Conservation (phyloP, 768 basidiomycete genomes). For the Serendipita vermifera region DNA sequence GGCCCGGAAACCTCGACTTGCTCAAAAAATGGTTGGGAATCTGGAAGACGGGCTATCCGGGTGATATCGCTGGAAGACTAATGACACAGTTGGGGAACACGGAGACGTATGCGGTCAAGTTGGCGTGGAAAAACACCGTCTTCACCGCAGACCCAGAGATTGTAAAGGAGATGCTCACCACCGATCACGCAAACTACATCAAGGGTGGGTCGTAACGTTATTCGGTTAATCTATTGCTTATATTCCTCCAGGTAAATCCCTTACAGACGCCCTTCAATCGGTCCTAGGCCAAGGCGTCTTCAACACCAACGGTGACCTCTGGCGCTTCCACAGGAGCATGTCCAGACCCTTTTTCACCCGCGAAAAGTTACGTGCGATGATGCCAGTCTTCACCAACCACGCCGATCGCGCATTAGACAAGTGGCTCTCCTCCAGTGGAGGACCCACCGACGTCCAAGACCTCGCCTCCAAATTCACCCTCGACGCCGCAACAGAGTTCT, state of each 20-base stretch:
- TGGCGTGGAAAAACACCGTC: conserved; percentile 9
- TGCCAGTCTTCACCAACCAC: conserved; percentile 41
- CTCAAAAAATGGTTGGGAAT: conserved; percentile 14
- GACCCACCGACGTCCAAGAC: conserved; percentile 44
- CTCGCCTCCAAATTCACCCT: conserved; percentile 50
- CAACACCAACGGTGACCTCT: conserved; percentile 37
- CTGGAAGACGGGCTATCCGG: conserved; percentile 3
- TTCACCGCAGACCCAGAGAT: conserved; percentile 35
- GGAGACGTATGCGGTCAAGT: conserved; percentile 14
- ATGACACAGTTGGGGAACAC: background rate
- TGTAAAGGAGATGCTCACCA: conserved; percentile 42
- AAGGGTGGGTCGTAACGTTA: conserved; percentile 32
- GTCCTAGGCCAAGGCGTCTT: conserved; percentile 52
- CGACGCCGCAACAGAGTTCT: conserved; percentile 52
- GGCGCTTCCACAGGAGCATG: conserved; percentile 47
- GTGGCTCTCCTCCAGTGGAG: conserved; percentile 22
- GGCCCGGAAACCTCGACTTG: conserved; percentile 29
- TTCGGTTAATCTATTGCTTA: background rate
- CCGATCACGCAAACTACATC: conserved; percentile 45
- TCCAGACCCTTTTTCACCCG: conserved; percentile 58
- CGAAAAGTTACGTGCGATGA: conserved; percentile 49
- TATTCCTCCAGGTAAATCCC: conserved; percentile 23
- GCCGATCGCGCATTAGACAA: conserved; percentile 32
- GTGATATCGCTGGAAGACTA: conserved; percentile 1
- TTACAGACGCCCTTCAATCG: conserved; percentile 29